A percentile compares a stretch with the other conserved stretches of the same genome.
Conservation (phyloP, 208 protist species). For the Acanthamoeba healyi region DNA sequence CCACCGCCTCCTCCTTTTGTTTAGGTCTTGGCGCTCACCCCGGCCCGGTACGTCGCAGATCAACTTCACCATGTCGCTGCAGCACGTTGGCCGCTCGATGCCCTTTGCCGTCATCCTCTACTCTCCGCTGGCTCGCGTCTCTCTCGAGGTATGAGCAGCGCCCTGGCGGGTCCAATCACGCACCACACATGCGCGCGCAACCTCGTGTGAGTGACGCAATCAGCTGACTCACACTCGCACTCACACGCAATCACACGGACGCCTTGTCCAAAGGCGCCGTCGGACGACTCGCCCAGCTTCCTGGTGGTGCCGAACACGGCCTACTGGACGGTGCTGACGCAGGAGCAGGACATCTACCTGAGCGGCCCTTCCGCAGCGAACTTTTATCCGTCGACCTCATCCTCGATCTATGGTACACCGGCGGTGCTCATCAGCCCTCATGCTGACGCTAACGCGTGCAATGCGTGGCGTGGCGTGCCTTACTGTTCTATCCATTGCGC, state of each 20-base stretch:
- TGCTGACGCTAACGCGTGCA: background rate
- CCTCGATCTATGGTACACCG: background rate
- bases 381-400: background rate
- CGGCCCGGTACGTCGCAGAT: background rate
- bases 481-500: no score
- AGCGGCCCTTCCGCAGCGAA: background rate
- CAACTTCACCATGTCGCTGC: background rate
- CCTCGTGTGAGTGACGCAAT: no score
- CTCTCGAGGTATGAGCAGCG: background rate
- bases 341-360: background rate
- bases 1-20: background rate
- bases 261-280: background rate
- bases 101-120: slow-evolving; percentile 27
- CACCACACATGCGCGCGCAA: background rate
- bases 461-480: background rate
- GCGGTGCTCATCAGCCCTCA: background rate
- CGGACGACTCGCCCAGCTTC: background rate
- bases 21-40: no score
- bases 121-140: background rate
- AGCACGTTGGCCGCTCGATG: background rate
- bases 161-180: background rate
- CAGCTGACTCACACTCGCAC: no score
- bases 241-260: no score
- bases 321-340: background rate
- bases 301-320: background rate